These are phyloP conservation scores for Xanthoparmelia taractica DNA, from an alignment of 495 filamentous ascomycete species.

Conservation along the genomic window DNA sequence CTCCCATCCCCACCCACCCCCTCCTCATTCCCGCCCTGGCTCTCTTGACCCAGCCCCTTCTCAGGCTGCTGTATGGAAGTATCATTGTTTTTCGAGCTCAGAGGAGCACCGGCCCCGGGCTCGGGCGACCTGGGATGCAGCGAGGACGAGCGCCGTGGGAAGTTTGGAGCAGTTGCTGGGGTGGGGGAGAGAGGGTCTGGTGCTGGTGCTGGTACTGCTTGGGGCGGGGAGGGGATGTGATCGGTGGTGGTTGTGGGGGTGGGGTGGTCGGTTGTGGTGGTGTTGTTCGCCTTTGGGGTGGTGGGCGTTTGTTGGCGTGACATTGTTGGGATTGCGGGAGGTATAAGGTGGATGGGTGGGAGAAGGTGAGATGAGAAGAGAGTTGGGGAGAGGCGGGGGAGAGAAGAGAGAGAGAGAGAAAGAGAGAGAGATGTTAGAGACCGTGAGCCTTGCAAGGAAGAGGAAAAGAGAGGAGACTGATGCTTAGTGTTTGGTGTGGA, in stretches of 20 bases:
- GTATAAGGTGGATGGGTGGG: background rate
- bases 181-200: background rate
- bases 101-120: too few relatives aligned
- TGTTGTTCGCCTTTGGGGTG: background rate
- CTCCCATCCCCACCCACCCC: too few relatives aligned
- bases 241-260: background rate
- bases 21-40: background rate
- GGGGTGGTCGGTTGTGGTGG: too few relatives aligned
- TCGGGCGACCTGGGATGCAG: background rate
- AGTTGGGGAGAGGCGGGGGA: background rate
- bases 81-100: background rate
- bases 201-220: background rate
- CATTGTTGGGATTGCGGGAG: background rate
- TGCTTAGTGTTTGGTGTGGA: background rate
- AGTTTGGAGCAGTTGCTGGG: background rate
- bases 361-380: background rate
- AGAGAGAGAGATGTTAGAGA: background rate
- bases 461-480: background rate
- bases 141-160: slow-evolving; percentile 1
- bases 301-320: background rate
- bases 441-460: background rate
- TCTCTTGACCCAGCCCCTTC: background rate
- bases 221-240: background rate
- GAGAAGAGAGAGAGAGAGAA: background rate
- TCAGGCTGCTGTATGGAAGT: background rate